Base-by-base conservation (phyloP, 805 yeast species). In the Suhomyces prunicola region DNA sequence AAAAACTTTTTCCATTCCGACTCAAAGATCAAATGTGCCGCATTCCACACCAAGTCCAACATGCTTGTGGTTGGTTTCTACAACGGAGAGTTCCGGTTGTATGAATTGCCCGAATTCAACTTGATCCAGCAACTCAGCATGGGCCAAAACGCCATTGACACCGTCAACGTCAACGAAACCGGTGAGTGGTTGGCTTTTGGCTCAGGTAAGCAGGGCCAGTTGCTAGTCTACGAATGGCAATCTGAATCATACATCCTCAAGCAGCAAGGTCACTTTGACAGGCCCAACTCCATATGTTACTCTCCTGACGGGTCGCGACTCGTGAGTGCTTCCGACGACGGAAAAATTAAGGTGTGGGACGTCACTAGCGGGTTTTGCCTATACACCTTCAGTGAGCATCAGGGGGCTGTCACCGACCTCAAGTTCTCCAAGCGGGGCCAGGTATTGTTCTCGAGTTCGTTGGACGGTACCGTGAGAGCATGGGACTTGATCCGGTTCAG, bases 131-230 rank as follows among this genome's bases (percentile, higher is more conserved):
- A 87, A 61, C 76, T 94, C 51, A 85, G 92, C 26, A 90, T 94
- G 87, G 97, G 98, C 2, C 96, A 90, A 64, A 86, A 90, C 62
- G 86, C 92, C 2, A 87, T 94, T 24, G 90, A 88, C 64, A 85
- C 91, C 2, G 93, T 94, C 3, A 70, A 84, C 9, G 81, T 94
- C 39, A 94, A 93, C 67, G 70, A 77, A 2, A 76, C 92, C 6
- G 99, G 99, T 33, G 99, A 94, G 69, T 94, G 99, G 99, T 76
- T 94, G 31, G 96, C 97, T 0, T 89, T 94, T 69, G 99, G 99
- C 4, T 91, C 97, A 0, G 73, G 90, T 33, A 86, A 85, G 64
- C 70, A 89, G 27, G 99, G 99, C n/a, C 99, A 94, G 71, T 73
- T 94, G 54, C 73, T 94, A 53, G 99, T 94, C 0, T 94, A 96